These are phyloP conservation scores for Aspergillus fischeri DNA, from an alignment of 2,329 filamentous ascomycete species.

Conservation along the genomic window DNA sequence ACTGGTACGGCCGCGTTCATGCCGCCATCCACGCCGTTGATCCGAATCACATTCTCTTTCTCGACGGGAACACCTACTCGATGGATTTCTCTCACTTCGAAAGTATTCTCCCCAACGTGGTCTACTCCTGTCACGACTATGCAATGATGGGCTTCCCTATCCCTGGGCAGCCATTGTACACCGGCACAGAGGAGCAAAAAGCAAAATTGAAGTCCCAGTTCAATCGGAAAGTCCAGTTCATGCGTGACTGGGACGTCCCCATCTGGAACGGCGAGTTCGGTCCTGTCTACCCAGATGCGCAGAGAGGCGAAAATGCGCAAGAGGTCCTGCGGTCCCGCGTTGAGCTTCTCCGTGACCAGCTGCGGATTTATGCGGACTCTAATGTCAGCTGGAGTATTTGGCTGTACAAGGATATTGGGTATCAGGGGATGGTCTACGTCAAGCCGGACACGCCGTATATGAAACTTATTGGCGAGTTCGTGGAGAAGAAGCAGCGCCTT, in stretches of 20 bases:
- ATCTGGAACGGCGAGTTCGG: conserved; percentile 51
- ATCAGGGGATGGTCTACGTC: conserved; percentile 50
- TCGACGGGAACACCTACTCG: conserved; percentile 24
- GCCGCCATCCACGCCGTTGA: conserved; percentile 43
- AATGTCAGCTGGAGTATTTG: no score
- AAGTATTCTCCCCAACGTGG: no score
- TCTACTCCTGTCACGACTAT: no score
- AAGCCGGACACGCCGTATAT: conserved; percentile 44
- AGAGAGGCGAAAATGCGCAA: no score
- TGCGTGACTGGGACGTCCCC: conserved; percentile 22
- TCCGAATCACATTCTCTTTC: conserved; percentile 40
- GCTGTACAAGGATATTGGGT: conserved; percentile 51
- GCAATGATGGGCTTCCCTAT: no score
- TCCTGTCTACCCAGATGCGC: conserved; percentile 32
- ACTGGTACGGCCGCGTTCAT: conserved; percentile 43
- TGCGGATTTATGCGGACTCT: no score
- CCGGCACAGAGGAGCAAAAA: conserved; percentile 35
- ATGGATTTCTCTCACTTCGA: no score
- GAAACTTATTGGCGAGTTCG: conserved; percentile 23
- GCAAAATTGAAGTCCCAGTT: conserved; percentile 9
- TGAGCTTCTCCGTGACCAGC: no score
- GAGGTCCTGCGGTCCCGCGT: no score
- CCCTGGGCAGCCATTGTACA: no score
- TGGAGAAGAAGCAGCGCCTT: no score
- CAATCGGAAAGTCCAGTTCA: no score